These are phyloP conservation scores for Arxiozyma telluris DNA, from an alignment of 1,139 yeast genomes.

Conservation along the genomic window DNA sequence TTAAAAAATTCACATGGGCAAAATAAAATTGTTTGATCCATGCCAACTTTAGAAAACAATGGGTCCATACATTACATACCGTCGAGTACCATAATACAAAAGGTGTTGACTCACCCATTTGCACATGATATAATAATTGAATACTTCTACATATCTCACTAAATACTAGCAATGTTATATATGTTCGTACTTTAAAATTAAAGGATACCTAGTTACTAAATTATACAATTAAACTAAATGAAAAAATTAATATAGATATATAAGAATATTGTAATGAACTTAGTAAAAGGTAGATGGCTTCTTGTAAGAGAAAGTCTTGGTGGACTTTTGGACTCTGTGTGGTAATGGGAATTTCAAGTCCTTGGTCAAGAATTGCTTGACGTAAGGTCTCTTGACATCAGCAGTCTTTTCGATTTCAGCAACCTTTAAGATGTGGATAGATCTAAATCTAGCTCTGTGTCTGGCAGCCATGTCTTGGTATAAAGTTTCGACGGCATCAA, in stretches of 20 bases:
- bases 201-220: constrained; percentile 9
- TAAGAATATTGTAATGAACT: constrained; percentile 11
- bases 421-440: constrained; percentile 96
- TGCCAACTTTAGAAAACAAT: too few relatives aligned
- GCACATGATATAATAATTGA: not conserved
- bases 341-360: constrained; percentile 99
- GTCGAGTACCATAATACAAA: too few relatives aligned
- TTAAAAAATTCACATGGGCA: not conserved
- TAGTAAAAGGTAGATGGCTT: constrained; percentile 97
- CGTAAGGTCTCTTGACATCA: constrained; percentile 99
- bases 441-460: constrained; percentile 99
- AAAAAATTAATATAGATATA: constrained; percentile 2
- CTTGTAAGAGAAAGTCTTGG: constrained; percentile 80
- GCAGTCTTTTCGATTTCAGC: constrained; percentile 97
- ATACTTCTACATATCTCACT: not conserved
- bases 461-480: constrained; percentile 99
- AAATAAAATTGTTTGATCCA: not conserved
- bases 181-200: not conserved
- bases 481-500: constrained; percentile 97
- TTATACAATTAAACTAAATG: constrained; percentile 14
- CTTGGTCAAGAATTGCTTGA: constrained; percentile 92
- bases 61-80: too few relatives aligned
- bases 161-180: not conserved
- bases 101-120: not conserved
- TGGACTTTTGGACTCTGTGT: constrained; percentile 94